These are phyloP conservation scores for Suillus subluteus DNA, from an alignment of 768 basidiomycete genomes.

Conservation along the genomic window DNA sequence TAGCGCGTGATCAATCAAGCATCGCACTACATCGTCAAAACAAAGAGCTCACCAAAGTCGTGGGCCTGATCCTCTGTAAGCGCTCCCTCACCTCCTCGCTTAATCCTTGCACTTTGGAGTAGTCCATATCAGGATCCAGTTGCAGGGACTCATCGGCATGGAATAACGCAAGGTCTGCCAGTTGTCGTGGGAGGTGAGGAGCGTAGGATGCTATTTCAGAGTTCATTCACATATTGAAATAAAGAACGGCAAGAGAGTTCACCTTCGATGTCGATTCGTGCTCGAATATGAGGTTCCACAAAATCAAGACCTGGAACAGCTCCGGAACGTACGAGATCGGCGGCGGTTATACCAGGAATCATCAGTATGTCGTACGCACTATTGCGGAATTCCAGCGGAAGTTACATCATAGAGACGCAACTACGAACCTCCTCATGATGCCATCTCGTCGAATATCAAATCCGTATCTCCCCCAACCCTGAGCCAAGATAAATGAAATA, in stretches of 20 bases:
- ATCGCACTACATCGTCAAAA: slow-evolving; percentile 5
- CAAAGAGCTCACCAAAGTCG: slow-evolving; percentile 57
- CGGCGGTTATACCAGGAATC: slow-evolving; percentile 53
- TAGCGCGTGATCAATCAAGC: slow-evolving; percentile 29
- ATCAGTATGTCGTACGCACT: slow-evolving; percentile 81
- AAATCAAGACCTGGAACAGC: slow-evolving; percentile 38
- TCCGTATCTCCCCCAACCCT: slow-evolving; percentile 50
- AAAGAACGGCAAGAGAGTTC: slow-evolving; percentile 17
- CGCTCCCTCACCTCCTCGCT: slow-evolving; percentile 78
- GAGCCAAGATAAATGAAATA: neutral
- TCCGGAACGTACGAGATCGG: slow-evolving; percentile 51
- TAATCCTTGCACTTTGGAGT: slow-evolving; percentile 62
- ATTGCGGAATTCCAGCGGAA: slow-evolving; percentile 10
- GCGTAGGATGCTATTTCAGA: slow-evolving; percentile 56
- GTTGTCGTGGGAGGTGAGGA: slow-evolving; percentile 69
- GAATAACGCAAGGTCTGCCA: slow-evolving; percentile 75
- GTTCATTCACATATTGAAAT: slow-evolving; percentile 1
- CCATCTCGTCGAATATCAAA: slow-evolving; percentile 47
- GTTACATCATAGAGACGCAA: neutral
- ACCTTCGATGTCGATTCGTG: slow-evolving; percentile 77
- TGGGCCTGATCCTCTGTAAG: slow-evolving; percentile 61
- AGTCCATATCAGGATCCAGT: slow-evolving; percentile 75
- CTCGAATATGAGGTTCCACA: slow-evolving; percentile 54
- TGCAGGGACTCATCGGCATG: slow-evolving; percentile 73
- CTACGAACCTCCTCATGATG: slow-evolving; percentile 43